Base-by-base conservation (phyloP, 352 stramenopile species). In the Globisporangium cederbergense region DNA sequence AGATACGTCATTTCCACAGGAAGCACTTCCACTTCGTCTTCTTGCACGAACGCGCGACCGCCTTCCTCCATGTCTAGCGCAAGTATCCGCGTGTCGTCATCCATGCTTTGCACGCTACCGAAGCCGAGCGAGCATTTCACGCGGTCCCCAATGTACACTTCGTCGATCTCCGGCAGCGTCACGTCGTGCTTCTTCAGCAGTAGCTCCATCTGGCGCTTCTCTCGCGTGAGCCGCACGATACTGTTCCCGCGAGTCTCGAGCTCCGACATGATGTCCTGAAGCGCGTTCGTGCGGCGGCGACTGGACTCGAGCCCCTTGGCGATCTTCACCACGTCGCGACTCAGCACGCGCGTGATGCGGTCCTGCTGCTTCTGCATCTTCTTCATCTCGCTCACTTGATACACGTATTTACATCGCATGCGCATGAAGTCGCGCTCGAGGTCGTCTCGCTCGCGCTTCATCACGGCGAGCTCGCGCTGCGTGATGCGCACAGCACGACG, bases 201-300 rank as follows among this genome's bases (percentile, higher is more conserved):
- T 52, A 73, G 67, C 60, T 90, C 74, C 43, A 90, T 70, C 58
- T 80, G 72, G 53, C 78, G 71, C 66, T 89, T 91, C 64, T 91
- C 83, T 10, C 81, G 74, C n/a, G 72, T 86, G 28, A 90, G 68
- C 18, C 79, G 71, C 42, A 89, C 66, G 16, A 92, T 76, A 10
- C 25, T 62, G 34, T 67, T 81, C 2, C 85, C 85, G 22, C 83
- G 68, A 3, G 74, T 67, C 58, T 93, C 83, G 10, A 93, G 72
- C 70, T 93, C 85, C 14, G 67, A 90, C 81, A 93, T 89, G 58
- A 93, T 90, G 49, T 92, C 78, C 58, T 93, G 85, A 28, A 93
- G 67, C 11, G 83, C 81, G 55, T 75, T 90, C 25, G 81, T 91
- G 38, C 85, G 78, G 32, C 85, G 79, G 6, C 84, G 79, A 67